phyloP scores from a whole-genome alignment of 2,329 filamentous ascomycete genomes.

The Hirsutella rhossiliensis region DNA sequence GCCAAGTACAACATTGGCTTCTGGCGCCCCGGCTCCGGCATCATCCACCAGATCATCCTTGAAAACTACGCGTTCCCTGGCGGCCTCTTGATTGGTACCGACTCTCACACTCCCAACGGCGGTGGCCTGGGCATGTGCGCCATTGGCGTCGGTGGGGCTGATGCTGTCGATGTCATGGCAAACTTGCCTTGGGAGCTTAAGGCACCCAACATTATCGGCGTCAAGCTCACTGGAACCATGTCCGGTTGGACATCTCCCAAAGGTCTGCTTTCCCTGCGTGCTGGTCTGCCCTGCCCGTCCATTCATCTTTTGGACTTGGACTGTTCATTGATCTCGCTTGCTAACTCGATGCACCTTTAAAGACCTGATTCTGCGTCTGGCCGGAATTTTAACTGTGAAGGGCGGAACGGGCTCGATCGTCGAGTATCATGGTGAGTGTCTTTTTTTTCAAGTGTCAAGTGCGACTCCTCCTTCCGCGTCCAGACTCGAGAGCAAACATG shows the following conservation, averaged over 20 bases:
- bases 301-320: too few species aligned
- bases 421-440: conserved; percentile 51
- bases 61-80: conserved; percentile 96
- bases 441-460: too few species aligned
- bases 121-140: conserved; percentile 87
- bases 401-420: conserved; percentile 92
- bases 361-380: conserved; percentile 85
- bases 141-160: conserved; percentile 92
- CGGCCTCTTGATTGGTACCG: conserved; percentile 96
- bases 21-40: conserved; percentile 86
- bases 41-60: conserved; percentile 94
- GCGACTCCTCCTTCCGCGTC: too few species aligned
- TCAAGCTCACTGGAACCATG: conserved; percentile 71
- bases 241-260: conserved; percentile 90
- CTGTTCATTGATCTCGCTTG: background rate
- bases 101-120: conserved; percentile 96
- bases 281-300: too few species aligned
- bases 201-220: conserved; percentile 81
- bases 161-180: conserved; percentile 92
- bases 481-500: too few species aligned
- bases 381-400: conserved; percentile 80
- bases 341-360: background rate
- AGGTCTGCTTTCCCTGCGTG: background rate
- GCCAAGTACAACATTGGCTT: conserved; percentile 92
- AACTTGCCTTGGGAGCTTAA: conserved; percentile 97